Evolutionary conservation across 2,329 filamentous ascomycete species (phyloP).

Genomic region (Pseudogymnoascus sp.): DNA sequence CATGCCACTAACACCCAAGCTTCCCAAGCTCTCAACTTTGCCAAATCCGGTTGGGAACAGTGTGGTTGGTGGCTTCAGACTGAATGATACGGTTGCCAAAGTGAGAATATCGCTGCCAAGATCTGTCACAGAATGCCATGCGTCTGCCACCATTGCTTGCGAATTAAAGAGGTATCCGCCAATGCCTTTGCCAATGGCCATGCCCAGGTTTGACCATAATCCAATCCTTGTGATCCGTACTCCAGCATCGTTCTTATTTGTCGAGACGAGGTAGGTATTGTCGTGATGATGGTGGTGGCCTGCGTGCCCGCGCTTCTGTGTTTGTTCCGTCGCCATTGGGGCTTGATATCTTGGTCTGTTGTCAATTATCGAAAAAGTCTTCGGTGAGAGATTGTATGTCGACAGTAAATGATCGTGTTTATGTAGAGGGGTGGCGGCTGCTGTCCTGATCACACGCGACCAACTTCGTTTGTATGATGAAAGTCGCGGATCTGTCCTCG

Average conservation of each 20-base stretch:
- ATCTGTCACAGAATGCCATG: constrained; percentile 91
- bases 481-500: constrained; percentile 28
- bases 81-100: constrained; percentile 89
- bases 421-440: background rate
- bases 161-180: constrained; percentile 94
- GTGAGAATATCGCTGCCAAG: constrained; percentile 93
- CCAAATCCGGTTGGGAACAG: constrained; percentile 88
- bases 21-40: constrained; percentile 95
- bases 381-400: background rate
- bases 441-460: constrained; percentile 6
- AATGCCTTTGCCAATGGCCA: constrained; percentile 88
- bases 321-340: constrained; percentile 26
- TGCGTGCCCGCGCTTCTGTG: constrained; percentile 36
- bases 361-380: background rate
- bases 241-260: constrained; percentile 83
- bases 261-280: constrained; percentile 72
- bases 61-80: constrained; percentile 73
- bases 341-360: constrained; percentile 10
- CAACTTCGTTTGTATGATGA: constrained; percentile 1
- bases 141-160: constrained; percentile 86
- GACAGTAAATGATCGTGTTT: background rate
- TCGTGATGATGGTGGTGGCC: constrained; percentile 71
- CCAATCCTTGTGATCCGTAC: constrained; percentile 90
- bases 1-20: constrained; percentile 86
- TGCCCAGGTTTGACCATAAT: constrained; percentile 80